phyloP scores from a whole-genome alignment of 345 rosid species.

The Triadica sebifera region DNA sequence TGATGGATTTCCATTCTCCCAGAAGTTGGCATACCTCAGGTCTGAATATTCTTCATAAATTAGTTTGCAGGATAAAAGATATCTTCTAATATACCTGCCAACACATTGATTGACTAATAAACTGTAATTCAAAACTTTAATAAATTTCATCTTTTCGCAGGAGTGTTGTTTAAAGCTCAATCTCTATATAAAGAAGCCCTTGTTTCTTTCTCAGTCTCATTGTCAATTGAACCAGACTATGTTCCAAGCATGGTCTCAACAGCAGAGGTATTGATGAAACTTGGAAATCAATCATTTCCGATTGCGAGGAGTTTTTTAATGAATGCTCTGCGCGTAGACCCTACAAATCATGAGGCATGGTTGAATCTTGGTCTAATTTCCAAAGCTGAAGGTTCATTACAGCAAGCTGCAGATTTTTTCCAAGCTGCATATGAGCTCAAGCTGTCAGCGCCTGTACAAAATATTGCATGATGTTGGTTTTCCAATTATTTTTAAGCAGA shows the following conservation, averaged over 20 bases:
- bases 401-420: conserved; percentile 83
- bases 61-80: not conserved
- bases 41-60: conserved; percentile 19
- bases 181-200: conserved; percentile 73
- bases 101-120: not conserved
- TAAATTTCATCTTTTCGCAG: conserved; percentile 37
- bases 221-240: conserved; percentile 72
- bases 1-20: conserved; percentile 59
- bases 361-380: conserved; percentile 74
- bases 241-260: conserved; percentile 80
- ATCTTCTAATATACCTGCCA: not conserved
- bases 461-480: conserved; percentile 33
- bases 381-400: conserved; percentile 70
- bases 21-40: conserved; percentile 80
- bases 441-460: conserved; percentile 69
- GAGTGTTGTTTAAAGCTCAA: conserved; percentile 61
- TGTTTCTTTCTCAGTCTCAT: conserved; percentile 56
- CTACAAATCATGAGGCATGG: conserved; percentile 78
- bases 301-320: conserved; percentile 79
- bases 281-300: conserved; percentile 52
- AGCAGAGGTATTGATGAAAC: conserved; percentile 64
- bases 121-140: not conserved
- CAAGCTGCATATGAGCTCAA: conserved; percentile 90
- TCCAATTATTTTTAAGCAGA: conserved; percentile 9
- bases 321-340: conserved; percentile 76